These are phyloP conservation scores for Magnusiomyces sp. DNA, from an alignment of 1,139 yeast genomes.

Conservation along the genomic window DNA sequence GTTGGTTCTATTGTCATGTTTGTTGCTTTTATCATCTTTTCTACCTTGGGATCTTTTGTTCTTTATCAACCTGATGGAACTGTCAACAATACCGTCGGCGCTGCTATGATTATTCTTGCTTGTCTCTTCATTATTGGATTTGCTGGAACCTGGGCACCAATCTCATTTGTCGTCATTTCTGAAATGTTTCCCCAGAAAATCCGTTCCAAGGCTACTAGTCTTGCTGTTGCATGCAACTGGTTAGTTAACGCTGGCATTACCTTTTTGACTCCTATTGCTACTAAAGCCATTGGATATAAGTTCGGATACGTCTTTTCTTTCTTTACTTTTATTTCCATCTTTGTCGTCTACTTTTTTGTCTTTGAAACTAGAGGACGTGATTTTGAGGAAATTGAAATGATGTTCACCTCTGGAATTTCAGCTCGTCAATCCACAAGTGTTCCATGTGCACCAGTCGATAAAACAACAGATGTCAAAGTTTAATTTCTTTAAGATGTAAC, in stretches of 20 bases:
- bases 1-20: constrained; percentile 60
- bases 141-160: constrained; percentile 85
- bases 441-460: no score
- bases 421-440: constrained; percentile 26
- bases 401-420: constrained; percentile 32
- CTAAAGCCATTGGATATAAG: constrained; percentile 41
- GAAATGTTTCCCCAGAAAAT: constrained; percentile 75
- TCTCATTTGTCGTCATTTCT: constrained; percentile 67
- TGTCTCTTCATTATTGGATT: constrained; percentile 75
- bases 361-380: constrained; percentile 70
- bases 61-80: constrained; percentile 2
- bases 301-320: constrained; percentile 43
- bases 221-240: constrained; percentile 14
- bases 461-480: no score
- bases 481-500: no score
- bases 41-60: constrained; percentile 52
- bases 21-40: constrained; percentile 54
- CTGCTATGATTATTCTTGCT: constrained; percentile 69
- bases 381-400: constrained; percentile 64
- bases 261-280: constrained; percentile 64
- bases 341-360: constrained; percentile 58
- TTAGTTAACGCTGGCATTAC: constrained; percentile 49
- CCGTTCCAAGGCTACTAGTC: constrained; percentile 71
- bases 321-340: constrained; percentile 43
- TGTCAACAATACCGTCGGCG: constrained; percentile 43